phyloP scores from a whole-genome alignment of 1,284 basidiomycete species.

The Xanthoconium separans region DNA sequence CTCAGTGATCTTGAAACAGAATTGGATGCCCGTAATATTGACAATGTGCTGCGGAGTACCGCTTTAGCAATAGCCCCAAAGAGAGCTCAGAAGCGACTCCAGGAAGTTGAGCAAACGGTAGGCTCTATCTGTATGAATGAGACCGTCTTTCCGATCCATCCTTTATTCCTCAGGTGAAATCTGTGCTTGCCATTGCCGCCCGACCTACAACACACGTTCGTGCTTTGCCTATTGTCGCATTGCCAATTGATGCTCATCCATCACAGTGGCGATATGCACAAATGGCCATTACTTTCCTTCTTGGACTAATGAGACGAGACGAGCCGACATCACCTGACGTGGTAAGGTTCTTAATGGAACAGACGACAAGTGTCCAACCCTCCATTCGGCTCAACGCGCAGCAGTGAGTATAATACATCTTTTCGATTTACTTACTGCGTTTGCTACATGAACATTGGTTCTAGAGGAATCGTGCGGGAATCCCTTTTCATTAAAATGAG shows the following conservation, averaged over 20 bases:
- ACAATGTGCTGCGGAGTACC: conserved; percentile 43
- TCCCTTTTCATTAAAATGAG: conserved; percentile 83
- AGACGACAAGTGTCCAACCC: conserved; percentile 78
- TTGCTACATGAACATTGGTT: conserved; percentile 13
- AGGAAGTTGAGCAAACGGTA: conserved; percentile 52
- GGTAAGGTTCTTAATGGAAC: conserved; percentile 67
- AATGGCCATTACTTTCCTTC: conserved; percentile 74
- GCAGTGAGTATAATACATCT: conserved; percentile 43
- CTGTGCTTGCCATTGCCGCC: conserved; percentile 68
- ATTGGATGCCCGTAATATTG: conserved; percentile 44
- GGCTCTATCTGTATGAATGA: background rate
- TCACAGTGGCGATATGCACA: conserved; percentile 87
- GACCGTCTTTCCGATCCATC: conserved; percentile 2
- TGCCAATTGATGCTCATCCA: conserved; percentile 5
- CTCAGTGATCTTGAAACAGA: conserved; percentile 49
- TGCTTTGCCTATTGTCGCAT: conserved; percentile 3
- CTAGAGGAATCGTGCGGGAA: conserved; percentile 73
- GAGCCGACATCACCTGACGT: conserved; percentile 60
- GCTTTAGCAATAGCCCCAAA: conserved; percentile 41
- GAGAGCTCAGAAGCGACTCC: conserved; percentile 45
- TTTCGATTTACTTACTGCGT: conserved; percentile 4
- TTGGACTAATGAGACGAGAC: conserved; percentile 76
- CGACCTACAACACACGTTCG: conserved; percentile 71
- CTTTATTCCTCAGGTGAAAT: conserved; percentile 45
- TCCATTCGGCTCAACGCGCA: conserved; percentile 75